phyloP scores from a whole-genome alignment of 2,329 filamentous ascomycete species.

The Fusarium sp. region DNA sequence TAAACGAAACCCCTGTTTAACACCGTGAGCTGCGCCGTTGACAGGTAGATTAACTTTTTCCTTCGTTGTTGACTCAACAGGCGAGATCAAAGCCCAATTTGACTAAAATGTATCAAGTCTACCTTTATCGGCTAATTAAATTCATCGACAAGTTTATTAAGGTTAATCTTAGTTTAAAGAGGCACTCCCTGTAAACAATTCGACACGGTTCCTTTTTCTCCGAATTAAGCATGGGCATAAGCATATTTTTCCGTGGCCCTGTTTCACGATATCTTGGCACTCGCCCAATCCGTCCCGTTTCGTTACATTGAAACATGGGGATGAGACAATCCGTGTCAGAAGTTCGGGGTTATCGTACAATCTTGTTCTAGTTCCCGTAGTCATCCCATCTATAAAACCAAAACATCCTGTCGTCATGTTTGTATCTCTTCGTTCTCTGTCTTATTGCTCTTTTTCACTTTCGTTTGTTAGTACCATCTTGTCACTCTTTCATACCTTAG shows the following conservation, averaged over 20 bases:
- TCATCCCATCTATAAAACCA: neutral
- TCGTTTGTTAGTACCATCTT: conserved; percentile 2
- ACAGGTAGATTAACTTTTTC: no score
- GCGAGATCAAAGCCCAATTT: no score
- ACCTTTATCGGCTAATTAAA: no score
- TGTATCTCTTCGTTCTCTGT: neutral
- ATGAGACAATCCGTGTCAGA: conserved; percentile 3
- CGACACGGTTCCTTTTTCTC: neutral
- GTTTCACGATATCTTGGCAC: conserved; percentile 12
- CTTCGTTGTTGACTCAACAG: no score
- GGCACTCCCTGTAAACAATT: no score
- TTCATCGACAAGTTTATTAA: no score
- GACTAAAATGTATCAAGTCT: no score
- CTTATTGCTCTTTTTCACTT: conserved; percentile 3
- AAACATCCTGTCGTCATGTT: neutral
- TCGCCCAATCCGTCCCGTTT: neutral
- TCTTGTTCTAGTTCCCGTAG: conserved; percentile 1
- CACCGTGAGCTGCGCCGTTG: no score
- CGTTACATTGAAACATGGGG: conserved; percentile 1
- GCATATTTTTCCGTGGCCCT: conserved; percentile 6
- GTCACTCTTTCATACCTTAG: conserved; percentile 13
- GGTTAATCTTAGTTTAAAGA: no score
- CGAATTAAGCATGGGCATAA: conserved; percentile 17
- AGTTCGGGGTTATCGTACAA: conserved; percentile 7
- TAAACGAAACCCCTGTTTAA: no score